Conservation (phyloP, 1,139 yeast species). For the Yamadazyma blattariae region DNA sequence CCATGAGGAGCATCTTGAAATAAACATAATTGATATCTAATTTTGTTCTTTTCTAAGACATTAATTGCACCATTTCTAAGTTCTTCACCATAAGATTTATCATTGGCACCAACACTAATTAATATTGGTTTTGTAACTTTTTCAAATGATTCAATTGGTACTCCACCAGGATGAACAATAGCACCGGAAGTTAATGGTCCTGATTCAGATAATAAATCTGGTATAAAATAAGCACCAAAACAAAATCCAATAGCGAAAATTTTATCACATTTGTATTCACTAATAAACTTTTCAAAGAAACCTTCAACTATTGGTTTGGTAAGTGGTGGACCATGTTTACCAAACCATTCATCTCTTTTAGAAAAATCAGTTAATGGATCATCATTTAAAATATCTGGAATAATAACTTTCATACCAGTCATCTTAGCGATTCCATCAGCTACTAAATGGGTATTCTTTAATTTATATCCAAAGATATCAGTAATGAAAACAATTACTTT, state of each 20-base stretch:
- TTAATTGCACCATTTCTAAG: constrained; percentile 57
- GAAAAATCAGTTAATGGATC: constrained; percentile 42
- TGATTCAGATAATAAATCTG: constrained; percentile 46
- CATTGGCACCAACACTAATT: constrained; percentile 71
- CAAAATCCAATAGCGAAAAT: constrained; percentile 73
- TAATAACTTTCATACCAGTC: constrained; percentile 58
- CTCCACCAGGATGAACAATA: constrained; percentile 74
- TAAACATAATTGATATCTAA: constrained; percentile 54
- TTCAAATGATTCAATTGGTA: constrained; percentile 57
- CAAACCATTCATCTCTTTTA: constrained; percentile 46
- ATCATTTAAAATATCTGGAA: constrained; percentile 68
- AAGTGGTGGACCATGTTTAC: constrained; percentile 46
- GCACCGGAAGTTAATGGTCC: constrained; percentile 60
- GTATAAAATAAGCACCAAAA: constrained; percentile 69
- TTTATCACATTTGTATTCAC: constrained; percentile 45
- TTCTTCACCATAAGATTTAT: constrained; percentile 56
- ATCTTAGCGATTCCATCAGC: constrained; percentile 65
- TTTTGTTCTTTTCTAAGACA: constrained; percentile 40
- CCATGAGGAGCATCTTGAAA: constrained; percentile 70
- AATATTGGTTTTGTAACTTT: constrained; percentile 56
- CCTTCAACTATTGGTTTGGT: constrained; percentile 35
- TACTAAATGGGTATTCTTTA: constrained; percentile 52
- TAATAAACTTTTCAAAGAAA: constrained; percentile 41
- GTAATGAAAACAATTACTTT: constrained; percentile 57
- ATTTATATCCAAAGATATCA: constrained; percentile 63